Percentiles rank a stretch among this genome's conserved stretches.
phyloP scores from a whole-genome alignment of 306 rosid genomes.

The Pyrus pyrifolia region DNA sequence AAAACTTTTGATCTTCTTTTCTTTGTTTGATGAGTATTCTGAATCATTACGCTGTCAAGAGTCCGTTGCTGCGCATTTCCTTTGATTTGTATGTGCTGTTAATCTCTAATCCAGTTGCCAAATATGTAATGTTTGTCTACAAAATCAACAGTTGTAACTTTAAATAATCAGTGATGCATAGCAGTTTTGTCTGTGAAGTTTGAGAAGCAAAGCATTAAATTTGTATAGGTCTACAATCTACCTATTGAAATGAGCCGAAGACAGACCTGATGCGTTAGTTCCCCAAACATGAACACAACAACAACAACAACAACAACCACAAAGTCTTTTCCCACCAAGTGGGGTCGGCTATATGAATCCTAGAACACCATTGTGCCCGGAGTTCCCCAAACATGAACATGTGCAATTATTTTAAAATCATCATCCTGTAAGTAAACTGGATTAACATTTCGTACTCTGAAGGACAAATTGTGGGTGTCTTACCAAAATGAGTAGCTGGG shows the following conservation, averaged over 20 bases:
- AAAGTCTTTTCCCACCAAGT: no score
- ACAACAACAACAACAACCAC: no score
- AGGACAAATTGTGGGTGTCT: not conserved
- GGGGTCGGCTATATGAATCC: no score
- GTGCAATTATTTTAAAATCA: not conserved
- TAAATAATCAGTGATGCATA: not conserved
- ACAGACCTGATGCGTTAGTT: not conserved
- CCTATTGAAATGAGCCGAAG: not conserved
- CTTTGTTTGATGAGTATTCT: not conserved
- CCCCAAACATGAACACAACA: not conserved
- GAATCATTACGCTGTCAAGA: not conserved
- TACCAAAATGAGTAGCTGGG: not conserved
- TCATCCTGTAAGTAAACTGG: not conserved
- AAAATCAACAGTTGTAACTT: not conserved
- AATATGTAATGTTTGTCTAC: not conserved
- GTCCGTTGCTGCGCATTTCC: not conserved
- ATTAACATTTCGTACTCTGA: not conserved
- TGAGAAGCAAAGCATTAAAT: not conserved
- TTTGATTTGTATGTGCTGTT: not conserved
- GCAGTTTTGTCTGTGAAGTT: not conserved
- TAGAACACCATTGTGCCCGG: no score
- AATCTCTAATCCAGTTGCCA: not conserved
- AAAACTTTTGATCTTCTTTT: not conserved
- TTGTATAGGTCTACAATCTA: not conserved
- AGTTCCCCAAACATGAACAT: not conserved